Evolutionary conservation across 2,329 filamentous ascomycete species (phyloP).

Genomic region (Phaeosphaeriaceae sp.): DNA sequence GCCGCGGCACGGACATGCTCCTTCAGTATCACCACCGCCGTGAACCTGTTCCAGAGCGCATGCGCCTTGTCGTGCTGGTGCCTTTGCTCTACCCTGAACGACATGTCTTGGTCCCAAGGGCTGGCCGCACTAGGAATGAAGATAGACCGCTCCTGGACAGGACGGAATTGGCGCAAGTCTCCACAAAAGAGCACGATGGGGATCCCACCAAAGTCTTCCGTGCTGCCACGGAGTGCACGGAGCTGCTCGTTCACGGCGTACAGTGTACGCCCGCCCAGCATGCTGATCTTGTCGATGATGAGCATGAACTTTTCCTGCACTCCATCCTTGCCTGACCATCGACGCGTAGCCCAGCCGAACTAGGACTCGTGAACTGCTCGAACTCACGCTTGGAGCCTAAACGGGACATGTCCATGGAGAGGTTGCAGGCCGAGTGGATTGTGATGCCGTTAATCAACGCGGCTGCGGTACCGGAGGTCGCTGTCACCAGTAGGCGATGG

Average conservation of each 20-base stretch:
- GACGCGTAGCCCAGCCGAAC: too few species aligned
- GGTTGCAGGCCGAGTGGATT: too few species aligned
- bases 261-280: not conserved
- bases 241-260: conserved; percentile 4
- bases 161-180: conserved; percentile 4
- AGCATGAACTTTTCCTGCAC: too few species aligned
- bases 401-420: too few species aligned
- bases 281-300: too few species aligned
- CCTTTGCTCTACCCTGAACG: conserved; percentile 5
- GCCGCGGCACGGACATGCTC: not conserved
- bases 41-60: conserved; percentile 6
- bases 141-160: conserved; percentile 2
- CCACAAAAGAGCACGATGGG: conserved; percentile 1
- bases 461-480: too few species aligned
- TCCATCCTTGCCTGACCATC: too few species aligned
- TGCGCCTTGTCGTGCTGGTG: conserved; percentile 6
- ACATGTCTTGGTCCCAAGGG: conserved; percentile 2
- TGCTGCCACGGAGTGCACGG: not conserved
- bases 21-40: conserved; percentile 1
- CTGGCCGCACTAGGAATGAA: not conserved
- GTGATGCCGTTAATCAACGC: too few species aligned
- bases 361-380: too few species aligned
- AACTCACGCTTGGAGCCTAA: too few species aligned
- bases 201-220: conserved; percentile 5
- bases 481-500: too few species aligned